Conservation (phyloP, 306 rosid genomes). For the Acacia melanoxylon region DNA sequence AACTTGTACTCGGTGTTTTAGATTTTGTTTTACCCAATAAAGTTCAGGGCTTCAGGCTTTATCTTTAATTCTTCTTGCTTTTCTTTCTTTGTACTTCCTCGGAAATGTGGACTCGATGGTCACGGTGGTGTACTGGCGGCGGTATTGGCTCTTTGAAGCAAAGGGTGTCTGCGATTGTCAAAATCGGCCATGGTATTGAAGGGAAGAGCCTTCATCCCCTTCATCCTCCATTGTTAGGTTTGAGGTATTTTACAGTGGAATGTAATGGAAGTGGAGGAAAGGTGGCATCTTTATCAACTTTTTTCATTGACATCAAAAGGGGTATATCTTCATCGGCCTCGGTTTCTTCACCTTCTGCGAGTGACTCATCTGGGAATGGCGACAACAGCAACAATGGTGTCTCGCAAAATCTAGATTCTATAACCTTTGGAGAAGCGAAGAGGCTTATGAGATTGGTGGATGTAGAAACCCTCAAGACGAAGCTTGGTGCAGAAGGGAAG, state of each 20-base stretch:
- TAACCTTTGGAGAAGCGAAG: slow-evolving; percentile 75
- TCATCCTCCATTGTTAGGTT: slow-evolving; percentile 31
- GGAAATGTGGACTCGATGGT: slow-evolving; percentile 43
- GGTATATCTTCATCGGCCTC: slow-evolving; percentile 31
- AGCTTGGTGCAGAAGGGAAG: slow-evolving; percentile 72
- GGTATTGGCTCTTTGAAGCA: slow-evolving; percentile 36
- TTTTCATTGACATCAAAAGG: slow-evolving; percentile 33
- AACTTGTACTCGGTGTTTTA: slow-evolving; percentile 9
- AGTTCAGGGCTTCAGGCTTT: not conserved
- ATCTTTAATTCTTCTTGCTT: not conserved
- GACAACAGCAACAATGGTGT: slow-evolving; percentile 24
- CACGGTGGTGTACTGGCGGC: slow-evolving; percentile 24
- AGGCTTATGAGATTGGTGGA: slow-evolving; percentile 91
- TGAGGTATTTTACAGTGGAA: slow-evolving; percentile 26
- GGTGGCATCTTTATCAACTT: slow-evolving; percentile 22
- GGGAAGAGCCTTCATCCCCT: slow-evolving; percentile 38
- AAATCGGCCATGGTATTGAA: slow-evolving; percentile 28
- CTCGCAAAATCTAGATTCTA: slow-evolving; percentile 20
- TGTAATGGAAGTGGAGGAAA: slow-evolving; percentile 30
- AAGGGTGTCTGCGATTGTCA: slow-evolving; percentile 36
- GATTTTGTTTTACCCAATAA: slow-evolving; percentile 7
- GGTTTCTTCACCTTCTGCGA: slow-evolving; percentile 8
- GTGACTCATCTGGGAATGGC: slow-evolving; percentile 10
- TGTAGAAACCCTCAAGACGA: slow-evolving; percentile 72
- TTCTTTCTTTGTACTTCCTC: slow-evolving; percentile 6